These are phyloP conservation scores for Colletotrichum zoysiae DNA, from an alignment of 2,329 filamentous ascomycete genomes.

Conservation along the genomic window DNA sequence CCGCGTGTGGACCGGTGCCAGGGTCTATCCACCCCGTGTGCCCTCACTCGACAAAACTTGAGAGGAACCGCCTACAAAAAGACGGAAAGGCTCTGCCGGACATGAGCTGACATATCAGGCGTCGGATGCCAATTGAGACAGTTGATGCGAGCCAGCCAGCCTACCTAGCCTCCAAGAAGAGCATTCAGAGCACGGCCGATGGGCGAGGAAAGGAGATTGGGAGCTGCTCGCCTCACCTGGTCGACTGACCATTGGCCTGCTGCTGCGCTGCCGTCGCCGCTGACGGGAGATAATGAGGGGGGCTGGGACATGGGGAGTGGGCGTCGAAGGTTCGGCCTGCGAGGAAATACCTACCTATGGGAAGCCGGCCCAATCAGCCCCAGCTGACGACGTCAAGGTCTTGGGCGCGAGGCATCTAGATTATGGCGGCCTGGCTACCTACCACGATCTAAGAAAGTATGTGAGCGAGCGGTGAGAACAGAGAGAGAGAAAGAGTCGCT, in stretches of 20 bases:
- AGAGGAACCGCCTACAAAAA: neutral
- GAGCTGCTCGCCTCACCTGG: constrained; percentile 31
- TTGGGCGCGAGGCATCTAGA: constrained; percentile 4
- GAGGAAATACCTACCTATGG: constrained; percentile 9
- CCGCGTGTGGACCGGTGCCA: constrained; percentile 11
- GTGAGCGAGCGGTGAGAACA: constrained; percentile 7
- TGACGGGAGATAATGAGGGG: constrained; percentile 25
- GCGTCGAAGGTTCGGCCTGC: constrained; percentile 17
- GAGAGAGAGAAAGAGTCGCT: neutral
- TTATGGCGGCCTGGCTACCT: constrained; percentile 4
- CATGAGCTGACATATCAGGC: constrained; percentile 26
- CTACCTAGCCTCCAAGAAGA: neutral
- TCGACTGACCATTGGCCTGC: constrained; percentile 15
- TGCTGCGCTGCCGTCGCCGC: constrained; percentile 5
- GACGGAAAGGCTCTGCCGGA: constrained; percentile 6
- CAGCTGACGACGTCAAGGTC: constrained; percentile 4
- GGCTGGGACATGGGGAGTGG: constrained; percentile 32
- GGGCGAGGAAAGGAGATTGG: constrained; percentile 23
- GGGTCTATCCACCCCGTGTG: constrained; percentile 25
- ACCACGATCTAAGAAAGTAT: constrained; percentile 2
- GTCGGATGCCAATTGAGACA: constrained; percentile 28
- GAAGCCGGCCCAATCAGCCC: constrained; percentile 4
- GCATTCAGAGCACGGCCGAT: constrained; percentile 3
- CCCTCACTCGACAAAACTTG: neutral
- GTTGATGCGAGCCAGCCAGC: constrained; percentile 7